Base-by-base conservation (phyloP, 257 asterid species). In the Jacaranda mimosifolia region DNA sequence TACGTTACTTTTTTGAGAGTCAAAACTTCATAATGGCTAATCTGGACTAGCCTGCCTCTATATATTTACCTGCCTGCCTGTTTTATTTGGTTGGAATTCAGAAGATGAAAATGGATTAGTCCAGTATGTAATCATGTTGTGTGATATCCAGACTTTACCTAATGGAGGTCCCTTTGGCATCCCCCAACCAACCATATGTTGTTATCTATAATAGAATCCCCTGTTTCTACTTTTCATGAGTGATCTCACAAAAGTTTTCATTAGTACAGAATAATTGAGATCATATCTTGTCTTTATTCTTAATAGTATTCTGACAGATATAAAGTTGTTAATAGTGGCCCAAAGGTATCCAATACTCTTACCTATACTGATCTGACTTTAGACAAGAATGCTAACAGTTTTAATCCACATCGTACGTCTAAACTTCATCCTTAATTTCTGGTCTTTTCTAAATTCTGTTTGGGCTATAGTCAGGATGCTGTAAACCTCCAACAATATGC, bases 401-500 rank as follows among this genome's bases (percentile, higher is more conserved):
- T 26, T 26, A 26, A 2, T 26, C 1, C 46, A 42, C 46, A 42
- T 42, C 9, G 46, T 42, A 9, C 9, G 8, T 42, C 46, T 42
- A 40, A 7, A 40, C 45, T 40, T 26, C 2, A 26, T 26, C 32
- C 32, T 26, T 26, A 26, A 26, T 26, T 26, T 26, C 32, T 26
- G 32, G 32, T 26, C 32, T 26, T 26, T 26, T 26, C 32, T 26
- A 26, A 26, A 26, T 26, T 26, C 32, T 26, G 32, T 26, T 26
- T 26, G 32, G 32, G 32, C 32, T 26, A 26, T 87, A 94, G 98
- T 89, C 98, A 1, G 98, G 98, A 15, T 94, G 98, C 77, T 94
- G 98, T 73, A 94, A 94, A 82, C 98, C 98, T 18, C 95, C 98
- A 18, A 84, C 88, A 56, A 42, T 83, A 26, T 94, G 98, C 58